Evolutionary conservation across 139 green algal species (phyloP).

Genomic region (Asterochloris erici): DNA sequence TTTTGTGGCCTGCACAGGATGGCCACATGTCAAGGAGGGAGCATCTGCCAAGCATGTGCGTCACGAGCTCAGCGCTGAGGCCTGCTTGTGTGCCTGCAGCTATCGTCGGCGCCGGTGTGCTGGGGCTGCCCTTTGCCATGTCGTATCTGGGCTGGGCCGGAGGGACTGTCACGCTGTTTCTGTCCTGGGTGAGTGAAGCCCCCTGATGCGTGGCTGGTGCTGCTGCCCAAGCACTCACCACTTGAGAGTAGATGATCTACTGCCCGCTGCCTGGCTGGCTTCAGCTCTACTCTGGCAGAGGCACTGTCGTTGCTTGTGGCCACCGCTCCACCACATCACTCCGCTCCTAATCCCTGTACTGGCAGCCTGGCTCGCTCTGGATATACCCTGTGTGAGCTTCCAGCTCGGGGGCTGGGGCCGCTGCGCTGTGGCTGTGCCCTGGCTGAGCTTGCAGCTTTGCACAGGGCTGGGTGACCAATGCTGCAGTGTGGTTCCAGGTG

Average conservation of each 20-base stretch:
- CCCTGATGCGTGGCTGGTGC: background rate
- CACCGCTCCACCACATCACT: too few relatives aligned
- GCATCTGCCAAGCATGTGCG: too few relatives aligned
- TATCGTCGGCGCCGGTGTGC: slow-evolving; percentile 55
- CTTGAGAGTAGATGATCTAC: background rate
- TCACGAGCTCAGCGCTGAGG: too few relatives aligned
- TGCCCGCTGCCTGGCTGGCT: background rate
- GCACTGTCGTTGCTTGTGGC: background rate
- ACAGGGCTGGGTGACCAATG: background rate
- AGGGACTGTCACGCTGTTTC: slow-evolving; percentile 34
- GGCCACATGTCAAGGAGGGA: too few relatives aligned
- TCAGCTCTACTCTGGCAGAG: background rate
- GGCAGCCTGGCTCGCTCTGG: background rate
- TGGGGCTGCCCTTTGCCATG: slow-evolving; percentile 50
- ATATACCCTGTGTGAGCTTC: background rate
- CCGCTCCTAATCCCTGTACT: too few relatives aligned
- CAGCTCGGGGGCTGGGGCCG: too few relatives aligned
- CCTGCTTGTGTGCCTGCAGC: background rate
- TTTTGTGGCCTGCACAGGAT: too few relatives aligned
- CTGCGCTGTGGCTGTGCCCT: background rate
- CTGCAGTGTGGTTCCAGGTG: background rate
- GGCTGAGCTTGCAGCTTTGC: background rate
- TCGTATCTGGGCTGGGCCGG: slow-evolving; percentile 38
- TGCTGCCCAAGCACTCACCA: background rate
- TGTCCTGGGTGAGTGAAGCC: slow-evolving; percentile 15